Evolutionary conservation across 495 filamentous ascomycete species (phyloP), one percentile per base, ranked within the genome.

Genomic region (Penicillium ucsense): DNA sequence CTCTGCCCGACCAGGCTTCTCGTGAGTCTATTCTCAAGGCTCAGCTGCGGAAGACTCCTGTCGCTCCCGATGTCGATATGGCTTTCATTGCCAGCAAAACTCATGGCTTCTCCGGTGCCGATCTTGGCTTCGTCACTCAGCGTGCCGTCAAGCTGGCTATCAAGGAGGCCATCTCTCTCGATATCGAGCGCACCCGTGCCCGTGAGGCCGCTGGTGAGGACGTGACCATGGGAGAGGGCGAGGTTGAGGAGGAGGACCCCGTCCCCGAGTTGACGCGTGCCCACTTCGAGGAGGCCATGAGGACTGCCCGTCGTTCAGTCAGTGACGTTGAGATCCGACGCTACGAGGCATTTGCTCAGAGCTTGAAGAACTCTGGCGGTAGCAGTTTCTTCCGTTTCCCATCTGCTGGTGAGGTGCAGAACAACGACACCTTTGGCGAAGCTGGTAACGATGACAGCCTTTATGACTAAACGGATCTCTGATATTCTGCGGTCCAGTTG

Each of bases 241-340:
- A 79, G 39, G 73, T 80, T 33, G 88, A 94, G 4, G 78, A 65
- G 42, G 91, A 96, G 59, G 92, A 98, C 61, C 90, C 90, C 38
- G 92, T 98, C n/a, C 91, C 92, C 4, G 83, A 94, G 68, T 81
- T 98, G 46, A 97, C 92, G 45, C 88, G 86, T 64, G 87, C 86
- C 42, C 92, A 98, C 71, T 98, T 98, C 68, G 91, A 96, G 72
- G 91, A 97, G 81, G 92, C 92, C 30, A 97, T 98, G 94, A 80
- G 84, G 66, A 79, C 83, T 56, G 92, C 92, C 45, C 81, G 92
- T 61, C 82, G 86, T 64, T 96, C 92, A 9, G 92, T 98, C 58
- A 90, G 78, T 50, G 92, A 98, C 56, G 89, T 96, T 31, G 92
- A 98, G 76, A 89, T 98, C 58, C 84, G 94, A 52, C 84, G 89